Base-by-base conservation (phyloP, 2,329 filamentous ascomycete genomes). In the Coniochaeta ligniaria region DNA sequence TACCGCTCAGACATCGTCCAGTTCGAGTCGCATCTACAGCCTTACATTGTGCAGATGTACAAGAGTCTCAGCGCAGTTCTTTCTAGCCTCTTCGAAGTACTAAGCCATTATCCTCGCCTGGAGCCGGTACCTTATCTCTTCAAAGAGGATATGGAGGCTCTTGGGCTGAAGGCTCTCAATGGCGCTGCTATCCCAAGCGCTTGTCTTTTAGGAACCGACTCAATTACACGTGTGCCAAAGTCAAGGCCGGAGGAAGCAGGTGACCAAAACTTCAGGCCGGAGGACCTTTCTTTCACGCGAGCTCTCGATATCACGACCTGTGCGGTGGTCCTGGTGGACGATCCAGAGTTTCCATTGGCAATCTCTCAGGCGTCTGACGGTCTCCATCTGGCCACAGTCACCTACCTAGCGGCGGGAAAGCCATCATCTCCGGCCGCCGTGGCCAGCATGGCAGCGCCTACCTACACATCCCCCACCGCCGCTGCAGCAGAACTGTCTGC, bases 251-350 rank as follows among this genome's bases (percentile, higher is more conserved):
- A 70, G 26, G 69, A 69, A 6, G 38, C 65, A 8, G 36, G 61
- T 9, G 54, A 35, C 35, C 52, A 43, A 17, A 41, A 59, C 9
- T 14, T 62, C 36, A 66, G 60, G 0, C 62, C 63, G 7, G 65
- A 69, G 20, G 64, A 66, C 28, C 45, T 66, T 31, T 59, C 70
- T n/a, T 62, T 78, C 60, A 79, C 78, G 61, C 76, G 81, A 36
- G 76, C 79, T 14, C 69, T 82, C 55, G 80, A 82, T 56, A 75
- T 80, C 55, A 70, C 82, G 16, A 76, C 75, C 57, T 81, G 79
- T 63, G 81, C 77, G 17, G 75, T 80, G 54, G 77, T 79, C 59
- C 67, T 83, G 47, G 76, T 76, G 12, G 74, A 76, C 50, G 76
- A 78, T 24, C 61, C 64, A 1, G 65, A 66, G 22, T 75, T 76